Evolutionary conservation across 129 eudicot genomes (phyloP).

Genomic region (Deinandra increscens): DNA sequence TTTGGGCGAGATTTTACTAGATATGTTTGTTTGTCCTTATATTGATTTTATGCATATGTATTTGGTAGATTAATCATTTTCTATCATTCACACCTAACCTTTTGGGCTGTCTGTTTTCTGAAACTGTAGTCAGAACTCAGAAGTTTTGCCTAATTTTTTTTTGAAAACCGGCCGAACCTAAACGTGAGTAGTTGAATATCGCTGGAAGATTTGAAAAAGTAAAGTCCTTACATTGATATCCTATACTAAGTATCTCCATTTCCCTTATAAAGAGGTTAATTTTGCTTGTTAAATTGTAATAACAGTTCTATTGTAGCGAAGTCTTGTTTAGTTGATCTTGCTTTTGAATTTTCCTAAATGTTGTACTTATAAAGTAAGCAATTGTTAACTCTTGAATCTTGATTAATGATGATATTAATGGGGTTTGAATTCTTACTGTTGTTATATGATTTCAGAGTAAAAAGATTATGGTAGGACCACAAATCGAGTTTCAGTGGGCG

Average conservation of each 20-base stretch:
- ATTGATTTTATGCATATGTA: too few relatives aligned
- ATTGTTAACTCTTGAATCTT: not conserved
- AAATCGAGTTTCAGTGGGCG: slow-evolving; percentile 47
- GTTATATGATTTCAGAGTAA: slow-evolving; percentile 58
- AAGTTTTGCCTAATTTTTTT: too few relatives aligned
- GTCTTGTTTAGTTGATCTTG: not conserved
- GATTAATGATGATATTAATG: not conserved
- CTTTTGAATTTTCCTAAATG: not conserved
- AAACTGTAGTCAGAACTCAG: too few relatives aligned
- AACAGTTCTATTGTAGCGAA: not conserved
- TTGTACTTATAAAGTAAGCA: not conserved
- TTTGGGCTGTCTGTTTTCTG: too few relatives aligned
- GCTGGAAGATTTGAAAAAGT: too few relatives aligned
- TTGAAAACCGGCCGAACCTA: too few relatives aligned
- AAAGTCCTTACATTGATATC: not conserved
- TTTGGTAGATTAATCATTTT: too few relatives aligned
- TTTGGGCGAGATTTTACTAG: too few relatives aligned
- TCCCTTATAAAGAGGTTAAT: not conserved
- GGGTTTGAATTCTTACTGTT: slow-evolving; percentile 3
- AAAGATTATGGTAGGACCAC: slow-evolving; percentile 53
- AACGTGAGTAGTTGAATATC: too few relatives aligned
- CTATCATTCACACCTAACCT: too few relatives aligned
- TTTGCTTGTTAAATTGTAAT: not conserved
- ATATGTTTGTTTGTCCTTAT: too few relatives aligned
- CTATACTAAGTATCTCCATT: not conserved